Evolutionary conservation across 768 basidiomycete genomes (phyloP), one percentile per base, ranked within the genome.

Genomic region (Pulveroboletus ravenelii): DNA sequence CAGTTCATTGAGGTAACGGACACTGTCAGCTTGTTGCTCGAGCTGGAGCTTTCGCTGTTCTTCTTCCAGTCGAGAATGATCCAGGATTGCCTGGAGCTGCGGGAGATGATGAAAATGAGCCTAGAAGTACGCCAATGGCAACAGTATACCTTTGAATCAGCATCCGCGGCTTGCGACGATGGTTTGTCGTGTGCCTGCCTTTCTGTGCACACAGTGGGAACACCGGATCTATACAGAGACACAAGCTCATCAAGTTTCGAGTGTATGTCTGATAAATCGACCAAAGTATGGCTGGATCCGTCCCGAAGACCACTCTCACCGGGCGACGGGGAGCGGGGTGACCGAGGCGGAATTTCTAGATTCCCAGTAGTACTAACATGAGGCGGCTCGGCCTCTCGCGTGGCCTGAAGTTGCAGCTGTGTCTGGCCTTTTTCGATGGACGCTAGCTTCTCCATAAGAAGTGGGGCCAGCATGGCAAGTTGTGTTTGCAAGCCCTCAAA

Each of bases 1-100:
- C 34, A 90, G 74, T 60, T 89, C 86, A 54, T 86, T 85, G 31
- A 91, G 75, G 63, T 90, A 90, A 18, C 87, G 78, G 52, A 84
- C 81, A 53, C 79, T 87, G 56, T 89, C 89, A 6, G 76, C 75
- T 61, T 89, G 87, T 60, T 86, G 84, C 47, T 81, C 78, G n/a
- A 73, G 62, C 56, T 80, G 77, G 7, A 76, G 51, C 3, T 66
- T 71, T 25, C 75, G 77, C 53, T 80, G 77, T 17, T 64, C 71
- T 50, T 74, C 69, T 10, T 79, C 80, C 23, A 72, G 69, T 46
- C 72, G 72, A 17, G 87, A 60, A n/a, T 80, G 61, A 13, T 60
- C 62, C 38, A 80, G 47, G n/a, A 85, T 70, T 46, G 73, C 74
- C 46, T 72, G 66, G 9, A 80, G 51, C 72, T 78, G 17, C 20